These are phyloP conservation scores for Sugiyamaella floridensis DNA, from an alignment of 805 yeast genomes.

Conservation along the genomic window DNA sequence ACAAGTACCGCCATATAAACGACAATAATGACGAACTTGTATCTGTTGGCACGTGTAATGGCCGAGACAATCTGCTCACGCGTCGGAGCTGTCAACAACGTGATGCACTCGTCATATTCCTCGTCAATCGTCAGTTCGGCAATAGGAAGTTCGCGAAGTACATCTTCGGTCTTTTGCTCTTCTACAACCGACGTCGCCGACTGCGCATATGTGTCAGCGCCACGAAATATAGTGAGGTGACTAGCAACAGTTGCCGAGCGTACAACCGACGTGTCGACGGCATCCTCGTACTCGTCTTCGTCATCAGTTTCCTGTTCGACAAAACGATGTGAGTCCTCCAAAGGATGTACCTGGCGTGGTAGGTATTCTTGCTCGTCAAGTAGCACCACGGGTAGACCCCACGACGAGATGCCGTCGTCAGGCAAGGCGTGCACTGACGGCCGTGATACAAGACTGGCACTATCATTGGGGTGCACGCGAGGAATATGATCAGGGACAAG, in stretches of 20 bases:
- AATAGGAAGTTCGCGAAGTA: background rate
- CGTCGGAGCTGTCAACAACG: conserved; percentile 1
- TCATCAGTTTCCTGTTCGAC: conserved; percentile 6
- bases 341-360: background rate
- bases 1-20: conserved; percentile 6
- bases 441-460: background rate
- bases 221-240: background rate
- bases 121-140: background rate
- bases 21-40: conserved; percentile 6
- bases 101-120: conserved; percentile 20
- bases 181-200: background rate
- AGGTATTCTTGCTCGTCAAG: background rate
- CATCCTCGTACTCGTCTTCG: conserved; percentile 6
- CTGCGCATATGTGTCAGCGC: background rate
- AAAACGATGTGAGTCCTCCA: background rate
- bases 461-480: background rate
- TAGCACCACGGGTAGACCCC: conserved; percentile 26
- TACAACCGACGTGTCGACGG: background rate
- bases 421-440: conserved; percentile 3
- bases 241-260: background rate
- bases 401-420: conserved; percentile 25
- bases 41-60: background rate
- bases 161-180: background rate
- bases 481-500: background rate
- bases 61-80: background rate